phyloP scores from a whole-genome alignment of 2,329 filamentous ascomycete genomes.

The Fusarium pininemorale region DNA sequence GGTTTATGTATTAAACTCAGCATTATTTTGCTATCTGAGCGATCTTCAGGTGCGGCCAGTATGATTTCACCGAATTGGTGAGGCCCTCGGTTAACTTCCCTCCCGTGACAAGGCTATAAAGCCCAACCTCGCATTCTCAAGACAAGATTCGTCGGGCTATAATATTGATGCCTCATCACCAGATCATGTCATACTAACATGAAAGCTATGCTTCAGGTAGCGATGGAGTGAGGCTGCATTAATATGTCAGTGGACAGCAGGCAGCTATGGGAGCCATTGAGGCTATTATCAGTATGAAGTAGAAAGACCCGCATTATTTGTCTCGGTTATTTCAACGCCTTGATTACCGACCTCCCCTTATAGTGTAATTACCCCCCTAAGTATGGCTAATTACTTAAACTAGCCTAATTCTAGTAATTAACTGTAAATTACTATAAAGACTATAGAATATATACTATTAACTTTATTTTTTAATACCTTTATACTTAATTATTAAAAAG shows the following conservation, averaged over 20 bases:
- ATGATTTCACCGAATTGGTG: too few species aligned
- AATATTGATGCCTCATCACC: too few species aligned
- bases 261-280: neutral
- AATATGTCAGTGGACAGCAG: accelerated
- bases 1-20: accelerated
- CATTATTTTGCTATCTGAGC: neutral
- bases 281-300: accelerated
- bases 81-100: neutral
- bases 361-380: too few species aligned
- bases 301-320: accelerated
- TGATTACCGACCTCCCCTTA: too few species aligned
- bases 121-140: accelerated
- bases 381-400: too few species aligned
- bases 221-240: neutral
- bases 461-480: too few species aligned
- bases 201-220: accelerated
- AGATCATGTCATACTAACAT: neutral
- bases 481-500: too few species aligned
- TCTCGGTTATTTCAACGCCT: too few species aligned
- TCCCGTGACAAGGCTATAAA: accelerated
- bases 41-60: accelerated
- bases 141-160: accelerated
- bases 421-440: too few species aligned
- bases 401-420: too few species aligned
- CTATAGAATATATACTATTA: too few species aligned